Percentiles rank a stretch among this genome's conserved stretches.
phyloP scores from a whole-genome alignment of 495 filamentous ascomycete species.

The Aspergillus sclerotiicarbonarius region DNA sequence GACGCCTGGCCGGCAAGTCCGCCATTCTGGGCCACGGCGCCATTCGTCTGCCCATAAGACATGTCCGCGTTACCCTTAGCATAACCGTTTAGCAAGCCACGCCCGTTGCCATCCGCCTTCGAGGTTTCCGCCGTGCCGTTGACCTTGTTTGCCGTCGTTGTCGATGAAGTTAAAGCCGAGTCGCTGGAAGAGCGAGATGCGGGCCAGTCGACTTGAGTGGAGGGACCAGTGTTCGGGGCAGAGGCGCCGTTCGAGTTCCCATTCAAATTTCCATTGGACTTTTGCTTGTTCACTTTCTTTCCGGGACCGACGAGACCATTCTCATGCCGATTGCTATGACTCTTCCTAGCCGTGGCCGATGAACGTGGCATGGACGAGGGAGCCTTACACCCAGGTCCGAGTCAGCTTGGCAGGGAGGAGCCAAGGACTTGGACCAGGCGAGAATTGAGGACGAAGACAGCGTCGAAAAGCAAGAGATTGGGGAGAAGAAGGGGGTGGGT shows the following conservation, averaged over 20 bases:
- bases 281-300: constrained; percentile 73
- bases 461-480: constrained; percentile 18
- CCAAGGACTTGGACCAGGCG: constrained; percentile 54
- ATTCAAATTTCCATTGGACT: constrained; percentile 62
- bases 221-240: constrained; percentile 36
- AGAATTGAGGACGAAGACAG: constrained; percentile 24
- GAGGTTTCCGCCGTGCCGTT: constrained; percentile 30
- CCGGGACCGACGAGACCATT: constrained; percentile 82
- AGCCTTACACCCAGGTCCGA: constrained; percentile 49
- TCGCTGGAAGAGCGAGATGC: constrained; percentile 43
- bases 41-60: constrained; percentile 39
- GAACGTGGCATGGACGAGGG: constrained; percentile 69
- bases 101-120: constrained; percentile 38
- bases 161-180: constrained; percentile 34
- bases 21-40: constrained; percentile 35
- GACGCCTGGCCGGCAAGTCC: constrained; percentile 30
- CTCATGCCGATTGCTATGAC: constrained; percentile 75
- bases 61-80: constrained; percentile 40
- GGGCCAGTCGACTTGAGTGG: constrained; percentile 45
- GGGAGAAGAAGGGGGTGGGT: constrained; percentile 7
- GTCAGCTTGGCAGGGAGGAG: constrained; percentile 53
- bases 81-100: constrained; percentile 39
- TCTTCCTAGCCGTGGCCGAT: constrained; percentile 61
- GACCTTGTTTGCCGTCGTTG: constrained; percentile 36
- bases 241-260: constrained; percentile 51